Conservation (phyloP, 495 filamentous ascomycete species). For the Thermochaetoides thermophila region DNA sequence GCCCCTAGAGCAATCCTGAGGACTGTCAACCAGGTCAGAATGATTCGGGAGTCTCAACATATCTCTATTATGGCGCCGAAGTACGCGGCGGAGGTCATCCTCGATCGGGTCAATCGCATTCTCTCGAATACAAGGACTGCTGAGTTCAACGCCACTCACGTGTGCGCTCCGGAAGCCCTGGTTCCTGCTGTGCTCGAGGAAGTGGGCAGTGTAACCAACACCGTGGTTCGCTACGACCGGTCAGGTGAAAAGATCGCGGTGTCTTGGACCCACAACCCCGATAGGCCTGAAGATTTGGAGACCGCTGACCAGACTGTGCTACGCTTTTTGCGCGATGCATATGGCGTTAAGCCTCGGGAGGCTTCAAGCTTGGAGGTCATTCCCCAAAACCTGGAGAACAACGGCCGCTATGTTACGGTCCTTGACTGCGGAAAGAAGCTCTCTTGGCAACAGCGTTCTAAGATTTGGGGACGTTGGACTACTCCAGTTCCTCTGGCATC, state of each 20-base stretch:
- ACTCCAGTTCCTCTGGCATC: neutral
- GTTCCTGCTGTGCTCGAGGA: constrained; percentile 19
- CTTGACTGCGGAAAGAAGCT: constrained; percentile 16
- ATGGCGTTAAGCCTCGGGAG: constrained; percentile 10
- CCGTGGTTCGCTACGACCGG: constrained; percentile 16
- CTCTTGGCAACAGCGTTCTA: constrained; percentile 28
- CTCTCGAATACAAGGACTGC: constrained; percentile 14
- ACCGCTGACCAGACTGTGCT: constrained; percentile 23
- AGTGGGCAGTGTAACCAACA: constrained; percentile 29
- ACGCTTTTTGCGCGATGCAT: constrained; percentile 29
- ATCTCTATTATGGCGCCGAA: constrained; percentile 24
- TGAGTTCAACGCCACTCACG: no score
- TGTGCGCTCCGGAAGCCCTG: no score
- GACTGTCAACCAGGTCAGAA: constrained; percentile 21
- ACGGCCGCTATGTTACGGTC: constrained; percentile 17
- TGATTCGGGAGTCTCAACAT: constrained; percentile 9
- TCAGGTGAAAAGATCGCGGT: constrained; percentile 13
- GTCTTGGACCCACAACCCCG: constrained; percentile 24
- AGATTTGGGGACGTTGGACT: constrained; percentile 27
- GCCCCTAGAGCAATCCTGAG: constrained; percentile 16
- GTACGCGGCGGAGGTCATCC: constrained; percentile 13
- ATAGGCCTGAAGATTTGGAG: constrained; percentile 13
- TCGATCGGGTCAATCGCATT: constrained; percentile 25
- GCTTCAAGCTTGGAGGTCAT: constrained; percentile 7
- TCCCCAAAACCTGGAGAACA: neutral